phyloP scores from a whole-genome alignment of 305 asterid genomes.

The Fraxinus latifolia region DNA sequence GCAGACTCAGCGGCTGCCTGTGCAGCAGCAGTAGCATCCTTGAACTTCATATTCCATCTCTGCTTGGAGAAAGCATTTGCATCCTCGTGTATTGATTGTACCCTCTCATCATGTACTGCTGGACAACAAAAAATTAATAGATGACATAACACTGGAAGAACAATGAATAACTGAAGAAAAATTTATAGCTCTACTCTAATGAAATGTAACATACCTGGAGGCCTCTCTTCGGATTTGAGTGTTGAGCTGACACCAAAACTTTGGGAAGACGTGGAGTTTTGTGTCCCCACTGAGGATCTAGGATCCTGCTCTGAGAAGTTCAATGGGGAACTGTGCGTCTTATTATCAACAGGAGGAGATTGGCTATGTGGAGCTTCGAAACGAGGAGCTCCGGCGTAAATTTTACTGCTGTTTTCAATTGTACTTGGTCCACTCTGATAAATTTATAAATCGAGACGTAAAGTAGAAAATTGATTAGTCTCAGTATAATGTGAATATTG shows the following conservation, averaged over 20 bases:
- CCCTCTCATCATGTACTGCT: constrained; percentile 32
- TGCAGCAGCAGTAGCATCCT: constrained; percentile 86
- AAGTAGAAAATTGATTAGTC: neutral
- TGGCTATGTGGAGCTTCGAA: constrained; percentile 35
- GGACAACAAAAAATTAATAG: constrained; percentile 9
- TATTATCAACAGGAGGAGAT: constrained; percentile 35
- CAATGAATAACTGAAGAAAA: neutral
- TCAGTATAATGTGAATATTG: constrained; percentile 14
- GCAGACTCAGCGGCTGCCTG: constrained; percentile 92
- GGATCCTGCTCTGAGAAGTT: constrained; percentile 39
- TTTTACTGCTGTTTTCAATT: constrained; percentile 37
- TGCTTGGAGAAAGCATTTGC: constrained; percentile 32
- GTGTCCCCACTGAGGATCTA: constrained; percentile 35
- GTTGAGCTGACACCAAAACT: constrained; percentile 33
- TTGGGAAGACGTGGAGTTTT: constrained; percentile 31
- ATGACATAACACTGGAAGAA: constrained; percentile 9
- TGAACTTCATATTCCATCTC: constrained; percentile 68
- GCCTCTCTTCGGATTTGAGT: constrained; percentile 36
- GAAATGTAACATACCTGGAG: constrained; percentile 42
- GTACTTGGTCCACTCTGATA: constrained; percentile 63
- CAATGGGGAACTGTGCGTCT: constrained; percentile 29
- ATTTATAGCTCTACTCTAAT: constrained; percentile 2
- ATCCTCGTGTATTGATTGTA: constrained; percentile 32
- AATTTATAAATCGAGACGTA: constrained; percentile 19
- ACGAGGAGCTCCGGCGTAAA: constrained; percentile 38